Percentiles rank a stretch among this genome's conserved stretches.
Conservation (phyloP, 2,329 filamentous ascomycete genomes). For the Capronia epimyces region DNA sequence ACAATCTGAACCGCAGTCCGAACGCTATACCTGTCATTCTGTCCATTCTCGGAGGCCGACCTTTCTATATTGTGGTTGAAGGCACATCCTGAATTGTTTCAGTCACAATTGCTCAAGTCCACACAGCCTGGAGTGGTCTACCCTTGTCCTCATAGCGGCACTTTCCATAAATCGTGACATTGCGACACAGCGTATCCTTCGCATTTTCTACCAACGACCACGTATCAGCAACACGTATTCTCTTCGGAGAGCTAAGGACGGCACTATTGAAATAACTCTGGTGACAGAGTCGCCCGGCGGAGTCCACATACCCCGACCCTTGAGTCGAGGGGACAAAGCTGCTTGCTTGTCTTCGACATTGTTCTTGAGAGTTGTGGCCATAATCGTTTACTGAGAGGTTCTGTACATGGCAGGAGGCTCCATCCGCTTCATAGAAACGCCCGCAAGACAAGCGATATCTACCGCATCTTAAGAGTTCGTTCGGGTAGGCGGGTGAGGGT, state of each 20-base stretch:
- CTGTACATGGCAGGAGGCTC: constrained; percentile 21
- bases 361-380: constrained; percentile 42
- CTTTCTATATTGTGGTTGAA: constrained; percentile 64
- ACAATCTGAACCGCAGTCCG: not conserved
- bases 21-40: constrained; percentile 33
- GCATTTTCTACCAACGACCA: constrained; percentile 54
- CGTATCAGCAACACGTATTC: constrained; percentile 8
- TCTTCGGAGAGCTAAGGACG: not conserved
- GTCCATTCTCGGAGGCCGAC: constrained; percentile 34
- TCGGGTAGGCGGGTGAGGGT: not conserved
- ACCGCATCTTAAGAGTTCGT: constrained; percentile 7
- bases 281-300: not conserved
- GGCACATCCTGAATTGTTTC: constrained; percentile 55
- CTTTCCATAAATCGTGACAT: constrained; percentile 87
- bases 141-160: constrained; percentile 88
- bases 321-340: constrained; percentile 44
- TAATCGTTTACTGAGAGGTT: constrained; percentile 26
- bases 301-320: constrained; percentile 42
- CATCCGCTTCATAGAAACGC: constrained; percentile 14
- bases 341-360: constrained; percentile 44
- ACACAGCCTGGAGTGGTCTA: constrained; percentile 23
- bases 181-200: constrained; percentile 86
- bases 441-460: not conserved
- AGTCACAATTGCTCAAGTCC: constrained; percentile 8
- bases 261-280: not conserved